These are phyloP conservation scores for Suhomyces chickasaworum DNA, from an alignment of 1,139 yeast species.

Conservation along the genomic window DNA sequence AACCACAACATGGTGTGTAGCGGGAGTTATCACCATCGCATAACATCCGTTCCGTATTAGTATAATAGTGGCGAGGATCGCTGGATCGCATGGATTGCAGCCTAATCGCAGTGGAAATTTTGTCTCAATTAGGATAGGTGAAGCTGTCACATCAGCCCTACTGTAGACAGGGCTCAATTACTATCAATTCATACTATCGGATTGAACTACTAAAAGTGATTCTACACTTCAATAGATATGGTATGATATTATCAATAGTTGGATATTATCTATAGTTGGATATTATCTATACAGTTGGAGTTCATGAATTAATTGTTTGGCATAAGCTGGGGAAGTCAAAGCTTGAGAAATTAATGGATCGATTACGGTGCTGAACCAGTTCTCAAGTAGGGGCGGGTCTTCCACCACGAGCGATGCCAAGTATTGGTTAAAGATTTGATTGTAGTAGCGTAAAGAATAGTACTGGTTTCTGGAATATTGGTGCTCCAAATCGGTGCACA, in stretches of 20 bases:
- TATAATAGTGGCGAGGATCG: slow-evolving; percentile 14
- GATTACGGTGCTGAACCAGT: slow-evolving; percentile 23
- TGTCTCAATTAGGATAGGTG: slow-evolving; percentile 6
- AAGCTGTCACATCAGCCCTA: background rate
- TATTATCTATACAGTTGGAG: slow-evolving; percentile 1
- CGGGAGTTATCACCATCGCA: background rate
- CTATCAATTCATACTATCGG: too few species aligned
- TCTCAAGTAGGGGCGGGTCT: slow-evolving; percentile 15
- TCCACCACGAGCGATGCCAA: slow-evolving; percentile 21
- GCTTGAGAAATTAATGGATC: slow-evolving; percentile 8
- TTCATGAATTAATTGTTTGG: background rate
- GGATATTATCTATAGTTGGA: too few species aligned
- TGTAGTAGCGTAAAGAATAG: slow-evolving; percentile 18
- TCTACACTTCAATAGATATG: too few species aligned
- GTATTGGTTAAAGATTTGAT: slow-evolving; percentile 26
- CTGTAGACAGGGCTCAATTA: background rate
- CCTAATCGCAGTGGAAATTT: slow-evolving; percentile 11
- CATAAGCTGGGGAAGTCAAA: background rate
- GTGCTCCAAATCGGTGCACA: slow-evolving; percentile 12
- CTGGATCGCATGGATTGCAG: background rate
- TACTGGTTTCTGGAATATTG: slow-evolving; percentile 19
- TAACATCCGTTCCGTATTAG: slow-evolving; percentile 1
- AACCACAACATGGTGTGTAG: background rate
- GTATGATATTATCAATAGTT: too few species aligned
- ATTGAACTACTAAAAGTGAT: too few species aligned